Conservation (phyloP, 2,329 filamentous ascomycete genomes). For the Leptographium procerum region DNA sequence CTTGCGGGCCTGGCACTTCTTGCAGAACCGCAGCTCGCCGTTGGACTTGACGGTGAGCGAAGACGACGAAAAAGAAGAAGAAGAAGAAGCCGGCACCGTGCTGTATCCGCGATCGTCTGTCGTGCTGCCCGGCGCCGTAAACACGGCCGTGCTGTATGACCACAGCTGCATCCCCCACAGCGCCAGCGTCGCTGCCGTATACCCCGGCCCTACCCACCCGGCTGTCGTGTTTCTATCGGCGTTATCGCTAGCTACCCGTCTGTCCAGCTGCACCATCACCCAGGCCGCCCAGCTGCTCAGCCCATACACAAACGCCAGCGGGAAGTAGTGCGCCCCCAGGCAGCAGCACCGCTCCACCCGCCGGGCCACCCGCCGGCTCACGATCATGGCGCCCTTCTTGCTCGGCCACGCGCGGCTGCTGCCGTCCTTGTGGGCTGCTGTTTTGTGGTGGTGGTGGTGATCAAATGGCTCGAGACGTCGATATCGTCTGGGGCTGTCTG, state of each 20-base stretch:
- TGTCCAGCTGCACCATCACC: conserved; percentile 67
- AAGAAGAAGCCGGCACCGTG: conserved; percentile 57
- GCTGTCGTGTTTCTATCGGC: neutral
- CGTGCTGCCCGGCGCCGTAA: conserved; percentile 73
- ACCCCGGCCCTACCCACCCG: conserved; percentile 7
- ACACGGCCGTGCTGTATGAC: conserved; percentile 87
- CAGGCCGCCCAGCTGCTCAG: conserved; percentile 91
- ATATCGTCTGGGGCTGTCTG: neutral
- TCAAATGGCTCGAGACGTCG: neutral
- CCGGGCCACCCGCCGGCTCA: conserved; percentile 51
- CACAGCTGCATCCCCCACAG: conserved; percentile 74
- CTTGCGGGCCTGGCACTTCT: conserved; percentile 92
- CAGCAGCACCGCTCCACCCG: conserved; percentile 77
- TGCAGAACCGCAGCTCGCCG: conserved; percentile 81
- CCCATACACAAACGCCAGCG: conserved; percentile 79
- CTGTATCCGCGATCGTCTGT: conserved; percentile 60
- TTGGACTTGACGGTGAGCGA: conserved; percentile 85
- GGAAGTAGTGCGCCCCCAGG: conserved; percentile 65
- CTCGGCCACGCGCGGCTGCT: too few species aligned
- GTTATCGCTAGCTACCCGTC: conserved; percentile 29
- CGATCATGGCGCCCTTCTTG: conserved; percentile 30
- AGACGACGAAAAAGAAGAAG: neutral
- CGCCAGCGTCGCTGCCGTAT: conserved; percentile 51
- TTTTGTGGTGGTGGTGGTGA: neutral
- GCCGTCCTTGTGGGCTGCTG: too few species aligned